Conservation (phyloP, 1,139 yeast species). For the Magnusiomyces paraingens region DNA sequence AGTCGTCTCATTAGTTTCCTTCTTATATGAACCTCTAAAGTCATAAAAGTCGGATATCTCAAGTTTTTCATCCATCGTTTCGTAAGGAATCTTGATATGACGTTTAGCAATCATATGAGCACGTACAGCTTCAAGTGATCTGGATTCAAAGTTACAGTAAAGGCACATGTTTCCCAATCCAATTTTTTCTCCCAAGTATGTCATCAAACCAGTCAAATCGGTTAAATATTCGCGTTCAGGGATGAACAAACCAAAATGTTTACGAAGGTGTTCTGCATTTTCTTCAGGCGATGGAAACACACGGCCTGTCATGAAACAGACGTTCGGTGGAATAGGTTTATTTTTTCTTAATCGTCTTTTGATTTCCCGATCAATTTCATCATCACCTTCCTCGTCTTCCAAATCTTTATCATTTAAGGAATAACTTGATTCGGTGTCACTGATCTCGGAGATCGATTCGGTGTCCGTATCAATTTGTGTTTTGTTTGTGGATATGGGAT, state of each 20-base stretch:
- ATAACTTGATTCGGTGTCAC: constrained; percentile 17
- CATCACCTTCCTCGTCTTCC: constrained; percentile 31
- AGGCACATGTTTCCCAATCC: constrained; percentile 83
- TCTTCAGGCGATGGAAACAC: constrained; percentile 47
- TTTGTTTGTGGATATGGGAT: constrained; percentile 36
- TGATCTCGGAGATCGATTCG: constrained; percentile 6
- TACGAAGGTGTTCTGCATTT: constrained; percentile 70
- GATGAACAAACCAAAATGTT: constrained; percentile 71
- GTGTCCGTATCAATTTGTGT: constrained; percentile 27
- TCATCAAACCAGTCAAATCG: constrained; percentile 64
- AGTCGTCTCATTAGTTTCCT: constrained; percentile 40
- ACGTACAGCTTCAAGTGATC: constrained; percentile 75
- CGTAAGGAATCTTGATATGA: constrained; percentile 88
- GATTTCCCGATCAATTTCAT: constrained; percentile 32
- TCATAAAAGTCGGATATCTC: constrained; percentile 83
- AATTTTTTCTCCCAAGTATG: constrained; percentile 72
- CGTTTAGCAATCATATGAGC: constrained; percentile 84
- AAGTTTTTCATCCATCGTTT: constrained; percentile 69
- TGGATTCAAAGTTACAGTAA: constrained; percentile 78
- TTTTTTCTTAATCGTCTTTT: constrained; percentile 39
- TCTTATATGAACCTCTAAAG: constrained; percentile 59
- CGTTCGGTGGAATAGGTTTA: constrained; percentile 64
- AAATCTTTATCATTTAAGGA: constrained; percentile 26
- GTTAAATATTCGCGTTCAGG: constrained; percentile 72
- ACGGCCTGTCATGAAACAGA: constrained; percentile 73